Conservation (phyloP, 148 eudicot genomes). For the Rhododendron simsii region DNA sequence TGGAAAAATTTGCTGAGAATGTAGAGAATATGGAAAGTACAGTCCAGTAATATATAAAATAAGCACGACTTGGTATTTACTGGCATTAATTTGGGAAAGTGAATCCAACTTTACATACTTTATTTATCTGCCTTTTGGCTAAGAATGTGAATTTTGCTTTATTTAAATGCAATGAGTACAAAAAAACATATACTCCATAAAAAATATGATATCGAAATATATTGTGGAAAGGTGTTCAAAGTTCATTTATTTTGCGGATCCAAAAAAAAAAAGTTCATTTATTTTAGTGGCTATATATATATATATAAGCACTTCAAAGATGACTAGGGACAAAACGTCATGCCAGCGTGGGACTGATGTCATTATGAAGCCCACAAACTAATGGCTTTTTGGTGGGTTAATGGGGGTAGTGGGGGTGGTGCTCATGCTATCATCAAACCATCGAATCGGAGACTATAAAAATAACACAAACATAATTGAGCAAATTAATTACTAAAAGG, state of each 20-base stretch:
- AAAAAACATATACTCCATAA: neutral
- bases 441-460: conserved; percentile 15
- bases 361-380: conserved; percentile 36
- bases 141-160: neutral
- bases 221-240: conserved; percentile 1
- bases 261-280: neutral
- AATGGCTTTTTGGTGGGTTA: neutral
- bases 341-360: conserved; percentile 52
- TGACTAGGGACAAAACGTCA: conserved; percentile 33
- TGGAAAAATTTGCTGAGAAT: neutral
- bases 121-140: conserved; percentile 1
- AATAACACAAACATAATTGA: neutral
- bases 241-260: neutral
- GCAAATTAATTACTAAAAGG: conserved; percentile 1
- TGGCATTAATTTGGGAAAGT: neutral
- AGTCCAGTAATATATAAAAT: neutral
- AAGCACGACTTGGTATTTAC: neutral
- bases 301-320: neutral
- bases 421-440: conserved; percentile 41
- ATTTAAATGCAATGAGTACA: neutral
- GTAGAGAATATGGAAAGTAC: neutral
- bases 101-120: neutral
- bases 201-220: neutral
- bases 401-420: conserved; percentile 24
- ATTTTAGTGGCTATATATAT: neutral